phyloP scores from a whole-genome alignment of 257 asterid genomes.

The Mitragyna speciosa region DNA sequence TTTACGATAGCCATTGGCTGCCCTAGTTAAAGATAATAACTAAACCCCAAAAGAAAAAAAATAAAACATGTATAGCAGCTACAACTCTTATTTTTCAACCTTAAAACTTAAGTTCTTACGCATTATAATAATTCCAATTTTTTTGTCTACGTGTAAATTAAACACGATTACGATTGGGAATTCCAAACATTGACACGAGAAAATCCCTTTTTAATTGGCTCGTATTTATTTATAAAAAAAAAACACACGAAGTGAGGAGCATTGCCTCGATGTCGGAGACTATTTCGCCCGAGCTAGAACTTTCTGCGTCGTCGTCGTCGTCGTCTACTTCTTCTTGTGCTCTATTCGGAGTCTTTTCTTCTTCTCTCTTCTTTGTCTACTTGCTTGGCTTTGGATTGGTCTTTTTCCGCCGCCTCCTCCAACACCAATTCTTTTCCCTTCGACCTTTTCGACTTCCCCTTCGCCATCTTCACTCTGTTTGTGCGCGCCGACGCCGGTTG shows the following conservation, averaged over 20 bases:
- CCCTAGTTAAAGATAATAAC: background rate
- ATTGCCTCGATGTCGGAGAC: conserved; percentile 9
- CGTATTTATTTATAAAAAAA: no score
- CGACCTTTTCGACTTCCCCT: background rate
- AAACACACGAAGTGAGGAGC: background rate
- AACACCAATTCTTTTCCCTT: background rate
- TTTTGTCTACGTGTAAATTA: no score
- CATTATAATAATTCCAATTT: no score
- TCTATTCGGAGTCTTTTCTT: background rate
- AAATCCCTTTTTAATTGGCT: no score
- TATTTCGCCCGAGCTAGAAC: conserved; percentile 12
- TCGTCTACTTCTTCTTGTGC: background rate
- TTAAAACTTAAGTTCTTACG: no score
- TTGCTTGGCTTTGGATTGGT: background rate
- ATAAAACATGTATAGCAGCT: background rate
- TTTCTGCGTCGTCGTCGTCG: conserved; percentile 2
- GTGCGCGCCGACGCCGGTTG: background rate
- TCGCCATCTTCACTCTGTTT: conserved; percentile 9
- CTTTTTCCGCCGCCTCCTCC: background rate
- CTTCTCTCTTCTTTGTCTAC: background rate
- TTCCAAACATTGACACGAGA: no score
- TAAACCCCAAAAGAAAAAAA: background rate
- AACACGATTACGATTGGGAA: no score
- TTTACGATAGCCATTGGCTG: background rate
- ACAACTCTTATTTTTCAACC: background rate